These are phyloP conservation scores for Termitomyces heimii DNA, from an alignment of 768 basidiomycete species.

Conservation along the genomic window DNA sequence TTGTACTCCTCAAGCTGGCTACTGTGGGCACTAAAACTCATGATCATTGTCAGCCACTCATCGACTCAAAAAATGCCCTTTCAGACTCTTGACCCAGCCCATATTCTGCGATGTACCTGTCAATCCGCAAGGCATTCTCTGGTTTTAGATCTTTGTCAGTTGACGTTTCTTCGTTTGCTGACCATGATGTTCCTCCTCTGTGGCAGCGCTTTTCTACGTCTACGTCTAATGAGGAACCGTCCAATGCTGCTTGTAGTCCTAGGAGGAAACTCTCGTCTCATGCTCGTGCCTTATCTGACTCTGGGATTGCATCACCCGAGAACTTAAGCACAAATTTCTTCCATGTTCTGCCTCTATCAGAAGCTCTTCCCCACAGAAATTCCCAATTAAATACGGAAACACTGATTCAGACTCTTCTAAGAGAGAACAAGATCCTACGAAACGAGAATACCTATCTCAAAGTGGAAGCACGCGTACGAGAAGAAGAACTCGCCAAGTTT, in stretches of 20 bases:
- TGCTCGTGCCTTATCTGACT: background rate
- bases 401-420: conserved; percentile 15
- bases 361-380: background rate
- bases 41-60: conserved; percentile 2
- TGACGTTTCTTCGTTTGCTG: background rate
- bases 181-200: background rate
- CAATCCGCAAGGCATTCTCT: conserved; percentile 12
- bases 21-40: background rate
- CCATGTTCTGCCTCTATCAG: background rate
- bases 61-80: background rate
- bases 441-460: conserved; percentile 18
- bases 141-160: conserved; percentile 5
- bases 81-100: background rate
- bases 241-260: background rate
- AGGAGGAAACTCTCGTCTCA: background rate
- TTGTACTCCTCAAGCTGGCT: background rate
- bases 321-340: background rate
- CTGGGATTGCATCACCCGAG: background rate
- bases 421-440: conserved; percentile 18
- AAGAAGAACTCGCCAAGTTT: conserved; percentile 21
- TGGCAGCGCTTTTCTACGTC: conserved; percentile 10
- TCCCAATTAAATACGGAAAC: background rate
- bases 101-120: conserved; percentile 8
- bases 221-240: conserved; percentile 2
- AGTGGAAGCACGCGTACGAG: conserved; percentile 16